These are phyloP conservation scores for Platanus orientalis DNA, from an alignment of 164 flowering plant species.

Conservation along the genomic window DNA sequence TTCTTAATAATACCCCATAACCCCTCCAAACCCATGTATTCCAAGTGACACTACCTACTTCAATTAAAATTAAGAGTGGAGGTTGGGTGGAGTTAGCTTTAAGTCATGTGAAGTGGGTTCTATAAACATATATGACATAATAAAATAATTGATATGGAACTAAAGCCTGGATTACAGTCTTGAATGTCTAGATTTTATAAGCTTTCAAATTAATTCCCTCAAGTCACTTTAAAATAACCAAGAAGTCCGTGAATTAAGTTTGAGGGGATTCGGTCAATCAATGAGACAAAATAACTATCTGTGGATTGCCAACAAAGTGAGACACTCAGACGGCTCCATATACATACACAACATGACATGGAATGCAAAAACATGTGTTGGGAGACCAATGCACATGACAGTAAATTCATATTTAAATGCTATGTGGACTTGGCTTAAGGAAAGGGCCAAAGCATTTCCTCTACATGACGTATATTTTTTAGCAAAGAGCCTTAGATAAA, in stretches of 20 bases:
- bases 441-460: conserved; percentile 4
- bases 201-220: conserved; percentile 13
- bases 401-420: neutral
- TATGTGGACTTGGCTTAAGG: conserved; percentile 10
- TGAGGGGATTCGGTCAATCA: conserved; percentile 31
- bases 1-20: conserved; percentile 19
- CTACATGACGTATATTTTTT: conserved; percentile 24
- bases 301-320: conserved; percentile 24
- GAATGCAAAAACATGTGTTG: conserved; percentile 23
- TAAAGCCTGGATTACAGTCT: conserved; percentile 39
- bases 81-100: conserved; percentile 74
- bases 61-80: conserved; percentile 21
- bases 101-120: conserved; percentile 60
- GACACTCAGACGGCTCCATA: conserved; percentile 35
- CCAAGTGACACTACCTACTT: conserved; percentile 53
- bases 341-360: conserved; percentile 27
- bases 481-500: conserved; percentile 23
- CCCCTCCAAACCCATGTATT: conserved; percentile 42
- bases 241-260: conserved; percentile 32
- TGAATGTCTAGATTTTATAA: conserved; percentile 31
- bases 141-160: conserved; percentile 20
- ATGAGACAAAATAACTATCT: conserved; percentile 38
- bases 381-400: conserved; percentile 43
- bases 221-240: conserved; percentile 9
- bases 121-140: conserved; percentile 12